Base-by-base conservation (phyloP, 371 early-diverging fungal genomes). In the Batrachochytrium dendrobatidis region DNA sequence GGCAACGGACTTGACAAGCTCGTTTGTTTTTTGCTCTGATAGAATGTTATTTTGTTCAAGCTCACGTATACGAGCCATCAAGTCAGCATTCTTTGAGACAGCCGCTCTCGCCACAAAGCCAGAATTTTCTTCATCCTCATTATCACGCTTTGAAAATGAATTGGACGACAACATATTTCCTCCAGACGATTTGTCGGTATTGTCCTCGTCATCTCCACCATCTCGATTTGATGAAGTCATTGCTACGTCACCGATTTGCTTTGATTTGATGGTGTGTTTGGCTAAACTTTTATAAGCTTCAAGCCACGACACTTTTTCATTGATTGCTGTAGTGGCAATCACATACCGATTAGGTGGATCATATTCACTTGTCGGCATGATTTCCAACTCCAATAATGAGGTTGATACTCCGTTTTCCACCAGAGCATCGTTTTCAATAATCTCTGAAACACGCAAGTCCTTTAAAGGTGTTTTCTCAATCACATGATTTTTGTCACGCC, bases 401-500 rank as follows among this genome's bases (percentile, higher is more conserved):
- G 60, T 61, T 30, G 15, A 22, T 12, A 28, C 34, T 34, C 30
- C 5, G 10, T 26, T 22, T n/a, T n/a, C 24, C 3, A 45, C 3
- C 26, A 12, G 5, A 3, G 46, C 46, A 26, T 26, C 45, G 33
- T 73, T 67, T 33, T 72, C 75, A 12, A 61, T 43, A 43, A 79
- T 71, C 62, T 79, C 79, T 54, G 67, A 66, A 17, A 79, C 69
- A 17, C 69, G 59, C 28, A 66, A 65, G 50, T 72, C 70, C 22
- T 68, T 66, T 26, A 79, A 57, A 18, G 56, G 51, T 8, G 68
- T 68, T 55, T 74, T 73, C 44, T 76, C 75, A 51, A 79, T 60
- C 1, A 75, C 63, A 39, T 65, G 69, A 32, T 61, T 58, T 53
- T 78, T 75, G 55, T 74, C 74, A 53, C 73, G 35, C 77, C 77